Percentiles rank a stretch among this genome's conserved stretches.
Evolutionary conservation across 2,329 filamentous ascomycete species (phyloP).

Genomic region (Ceratocystis destructans): DNA sequence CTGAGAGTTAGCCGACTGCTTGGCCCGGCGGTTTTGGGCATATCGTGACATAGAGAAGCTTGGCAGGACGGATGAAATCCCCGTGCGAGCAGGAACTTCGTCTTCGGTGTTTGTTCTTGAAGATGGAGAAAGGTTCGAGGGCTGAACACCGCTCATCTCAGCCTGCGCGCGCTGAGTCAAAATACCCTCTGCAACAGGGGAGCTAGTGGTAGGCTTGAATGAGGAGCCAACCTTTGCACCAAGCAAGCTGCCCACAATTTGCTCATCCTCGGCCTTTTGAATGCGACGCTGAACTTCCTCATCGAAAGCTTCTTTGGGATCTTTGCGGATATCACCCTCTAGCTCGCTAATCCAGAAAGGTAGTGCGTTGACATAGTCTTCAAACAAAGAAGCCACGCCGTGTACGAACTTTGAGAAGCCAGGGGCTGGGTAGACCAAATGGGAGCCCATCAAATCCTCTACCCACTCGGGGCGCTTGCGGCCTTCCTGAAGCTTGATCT

Average conservation of each 20-base stretch:
- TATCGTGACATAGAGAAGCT: slow-evolving; percentile 73
- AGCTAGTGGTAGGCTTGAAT: slow-evolving; percentile 49
- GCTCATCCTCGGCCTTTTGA: slow-evolving; percentile 70
- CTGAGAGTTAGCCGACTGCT: slow-evolving; percentile 24
- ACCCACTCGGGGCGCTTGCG: slow-evolving; percentile 73
- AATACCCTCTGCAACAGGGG: slow-evolving; percentile 52
- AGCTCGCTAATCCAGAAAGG: slow-evolving; percentile 92
- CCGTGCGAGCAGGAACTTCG: slow-evolving; percentile 23
- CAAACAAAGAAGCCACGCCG: slow-evolving; percentile 79
- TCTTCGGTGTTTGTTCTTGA: slow-evolving; percentile 28
- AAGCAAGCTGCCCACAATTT: slow-evolving; percentile 78
- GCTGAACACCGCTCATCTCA: slow-evolving; percentile 23
- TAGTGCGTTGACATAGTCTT: slow-evolving; percentile 89
- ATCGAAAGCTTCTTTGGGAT: slow-evolving; percentile 80
- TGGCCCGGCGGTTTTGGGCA: slow-evolving; percentile 41
- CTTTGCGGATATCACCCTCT: slow-evolving; percentile 84
- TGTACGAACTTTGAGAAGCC: slow-evolving; percentile 96
- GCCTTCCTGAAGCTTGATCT: slow-evolving; percentile 74
- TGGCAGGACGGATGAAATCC: slow-evolving; percentile 59
- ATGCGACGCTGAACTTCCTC: slow-evolving; percentile 77
- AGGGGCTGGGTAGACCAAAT: slow-evolving; percentile 78
- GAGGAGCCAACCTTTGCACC: slow-evolving; percentile 40
- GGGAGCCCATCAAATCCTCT: slow-evolving; percentile 79
- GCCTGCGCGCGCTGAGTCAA: slow-evolving; percentile 28
- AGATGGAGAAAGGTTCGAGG: slow-evolving; percentile 9